phyloP scores from a whole-genome alignment of 345 rosid genomes.

The Hypericum perforatum region DNA sequence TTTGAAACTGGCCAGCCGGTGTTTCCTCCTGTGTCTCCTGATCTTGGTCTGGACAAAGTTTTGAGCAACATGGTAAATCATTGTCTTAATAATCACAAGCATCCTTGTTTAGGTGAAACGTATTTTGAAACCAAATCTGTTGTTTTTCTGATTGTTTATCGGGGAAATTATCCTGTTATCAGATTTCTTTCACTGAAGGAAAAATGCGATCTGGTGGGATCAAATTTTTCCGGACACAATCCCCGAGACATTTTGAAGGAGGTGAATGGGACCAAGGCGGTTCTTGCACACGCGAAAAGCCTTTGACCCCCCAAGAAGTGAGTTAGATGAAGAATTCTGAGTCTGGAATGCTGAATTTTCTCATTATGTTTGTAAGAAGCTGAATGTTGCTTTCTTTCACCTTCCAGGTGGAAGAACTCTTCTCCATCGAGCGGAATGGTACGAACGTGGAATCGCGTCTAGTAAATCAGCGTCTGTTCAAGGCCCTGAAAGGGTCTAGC shows the following conservation, averaged over 20 bases:
- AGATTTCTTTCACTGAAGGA: constrained; percentile 45
- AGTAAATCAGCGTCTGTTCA: constrained; percentile 53
- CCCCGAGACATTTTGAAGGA: constrained; percentile 97
- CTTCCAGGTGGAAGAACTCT: constrained; percentile 60
- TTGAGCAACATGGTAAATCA: constrained; percentile 52
- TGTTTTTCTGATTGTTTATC: background rate
- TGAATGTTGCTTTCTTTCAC: background rate
- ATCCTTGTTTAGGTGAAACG: too few species aligned
- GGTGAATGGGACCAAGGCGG: constrained; percentile 99
- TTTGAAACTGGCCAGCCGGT: constrained; percentile 58
- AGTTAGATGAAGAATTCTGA: constrained; percentile 17
- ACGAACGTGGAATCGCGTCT: constrained; percentile 67
- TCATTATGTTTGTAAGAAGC: background rate
- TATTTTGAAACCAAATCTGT: too few species aligned
- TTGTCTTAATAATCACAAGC: too few species aligned
- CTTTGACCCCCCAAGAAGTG: constrained; percentile 49
- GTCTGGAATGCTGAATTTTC: background rate
- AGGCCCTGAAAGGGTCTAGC: constrained; percentile 38
- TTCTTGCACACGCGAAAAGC: constrained; percentile 52
- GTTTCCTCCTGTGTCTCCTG: constrained; percentile 58
- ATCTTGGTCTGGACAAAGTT: constrained; percentile 62
- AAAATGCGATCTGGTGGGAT: constrained; percentile 34
- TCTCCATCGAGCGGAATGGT: constrained; percentile 52
- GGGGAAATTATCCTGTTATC: background rate
- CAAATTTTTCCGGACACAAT: constrained; percentile 64